Percentiles rank a stretch among this genome's conserved stretches.
phyloP scores from a whole-genome alignment of 1,284 basidiomycete species.

The Earliella scabrosa region DNA sequence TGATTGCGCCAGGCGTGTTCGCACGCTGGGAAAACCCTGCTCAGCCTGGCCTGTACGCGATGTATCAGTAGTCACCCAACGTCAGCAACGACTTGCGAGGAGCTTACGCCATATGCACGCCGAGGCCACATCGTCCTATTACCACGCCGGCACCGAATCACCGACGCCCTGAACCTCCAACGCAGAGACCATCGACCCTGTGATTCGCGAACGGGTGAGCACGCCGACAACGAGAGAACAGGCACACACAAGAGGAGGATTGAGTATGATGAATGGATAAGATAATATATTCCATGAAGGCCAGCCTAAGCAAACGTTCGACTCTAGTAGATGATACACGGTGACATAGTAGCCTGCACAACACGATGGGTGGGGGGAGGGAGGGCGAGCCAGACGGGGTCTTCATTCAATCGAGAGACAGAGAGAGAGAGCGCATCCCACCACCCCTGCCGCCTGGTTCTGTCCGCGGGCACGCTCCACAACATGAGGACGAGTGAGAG shows the following conservation, averaged over 20 bases:
- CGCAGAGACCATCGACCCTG: too few species aligned
- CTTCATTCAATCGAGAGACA: too few species aligned
- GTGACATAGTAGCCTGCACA: constrained; percentile 28
- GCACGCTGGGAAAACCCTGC: too few species aligned
- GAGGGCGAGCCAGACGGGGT: neutral
- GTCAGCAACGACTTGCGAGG: too few species aligned
- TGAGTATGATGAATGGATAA: constrained; percentile 18
- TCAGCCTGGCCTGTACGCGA: too few species aligned
- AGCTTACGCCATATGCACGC: too few species aligned
- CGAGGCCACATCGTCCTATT: too few species aligned
- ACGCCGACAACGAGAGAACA: neutral
- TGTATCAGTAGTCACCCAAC: too few species aligned
- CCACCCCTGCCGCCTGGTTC: constrained; percentile 18
- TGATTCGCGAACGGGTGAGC: too few species aligned
- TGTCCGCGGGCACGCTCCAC: constrained; percentile 14
- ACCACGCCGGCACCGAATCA: too few species aligned
- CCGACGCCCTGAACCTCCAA: too few species aligned
- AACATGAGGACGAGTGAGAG: neutral
- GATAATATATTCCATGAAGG: constrained; percentile 33
- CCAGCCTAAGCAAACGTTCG: constrained; percentile 30
- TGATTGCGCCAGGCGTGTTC: too few species aligned
- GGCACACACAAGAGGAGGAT: neutral
- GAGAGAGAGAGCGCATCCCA: constrained; percentile 16
- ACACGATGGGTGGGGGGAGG: constrained; percentile 8
- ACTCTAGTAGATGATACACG: constrained; percentile 33